Evolutionary conservation across 139 green algal genomes (phyloP).

Genomic region (Yamagishiella unicocca): DNA sequence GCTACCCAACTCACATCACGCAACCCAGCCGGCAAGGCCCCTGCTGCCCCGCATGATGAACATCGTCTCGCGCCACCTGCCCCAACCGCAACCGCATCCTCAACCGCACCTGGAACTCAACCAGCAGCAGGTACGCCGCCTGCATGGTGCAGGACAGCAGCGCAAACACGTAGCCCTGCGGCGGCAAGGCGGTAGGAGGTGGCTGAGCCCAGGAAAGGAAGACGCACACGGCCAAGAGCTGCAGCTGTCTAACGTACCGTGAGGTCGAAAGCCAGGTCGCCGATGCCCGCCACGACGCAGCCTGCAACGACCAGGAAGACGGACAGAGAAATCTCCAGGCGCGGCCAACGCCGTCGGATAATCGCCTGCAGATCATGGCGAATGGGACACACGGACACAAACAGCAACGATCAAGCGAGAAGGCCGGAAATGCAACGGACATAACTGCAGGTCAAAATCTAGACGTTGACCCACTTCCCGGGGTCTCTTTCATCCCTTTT

Average conservation of each 20-base stretch:
- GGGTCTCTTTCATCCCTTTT: no score
- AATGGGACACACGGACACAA: not conserved
- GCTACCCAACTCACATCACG: no score
- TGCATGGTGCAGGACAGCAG: constrained; percentile 74
- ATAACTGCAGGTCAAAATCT: no score
- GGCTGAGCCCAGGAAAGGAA: not conserved
- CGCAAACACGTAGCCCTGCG: constrained; percentile 74
- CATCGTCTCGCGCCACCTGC: no score
- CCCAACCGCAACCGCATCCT: no score
- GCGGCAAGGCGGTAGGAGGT: not conserved
- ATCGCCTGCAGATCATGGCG: constrained; percentile 7
- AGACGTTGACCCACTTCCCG: no score
- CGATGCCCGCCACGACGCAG: constrained; percentile 69
- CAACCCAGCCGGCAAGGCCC: no score
- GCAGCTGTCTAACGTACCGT: not conserved
- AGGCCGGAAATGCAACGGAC: no score
- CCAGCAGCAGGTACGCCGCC: constrained; percentile 82
- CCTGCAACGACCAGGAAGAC: constrained; percentile 72
- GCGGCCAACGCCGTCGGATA: constrained; percentile 24
- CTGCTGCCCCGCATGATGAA: no score
- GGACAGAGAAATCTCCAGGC: constrained; percentile 40
- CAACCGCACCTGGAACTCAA: constrained; percentile 80
- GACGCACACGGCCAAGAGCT: not conserved
- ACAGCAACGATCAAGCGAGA: no score
- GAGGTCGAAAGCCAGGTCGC: constrained; percentile 79